Evolutionary conservation across 441 rosid species (phyloP).

Genomic region (Aleurites moluccanus): DNA sequence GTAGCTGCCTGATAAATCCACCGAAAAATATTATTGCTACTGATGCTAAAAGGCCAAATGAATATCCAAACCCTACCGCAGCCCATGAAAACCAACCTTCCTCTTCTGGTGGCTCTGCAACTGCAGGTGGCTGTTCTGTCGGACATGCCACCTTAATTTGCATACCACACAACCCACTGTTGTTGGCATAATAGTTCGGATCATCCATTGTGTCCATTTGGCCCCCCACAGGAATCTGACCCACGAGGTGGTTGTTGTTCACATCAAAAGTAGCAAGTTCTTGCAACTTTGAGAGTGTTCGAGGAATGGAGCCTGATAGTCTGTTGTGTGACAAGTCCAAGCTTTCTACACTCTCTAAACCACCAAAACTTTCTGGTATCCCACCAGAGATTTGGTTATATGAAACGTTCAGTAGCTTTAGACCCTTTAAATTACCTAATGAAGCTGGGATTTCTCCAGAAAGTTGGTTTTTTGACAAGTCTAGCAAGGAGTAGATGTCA

Average conservation of each 20-base stretch:
- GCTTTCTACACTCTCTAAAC: slow-evolving; percentile 25
- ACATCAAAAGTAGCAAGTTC: slow-evolving; percentile 31
- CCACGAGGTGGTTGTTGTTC: slow-evolving; percentile 32
- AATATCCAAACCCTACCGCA: slow-evolving; percentile 27
- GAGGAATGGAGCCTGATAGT: slow-evolving; percentile 31
- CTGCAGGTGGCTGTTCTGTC: slow-evolving; percentile 16
- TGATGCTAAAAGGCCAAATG: slow-evolving; percentile 20
- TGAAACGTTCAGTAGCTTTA: slow-evolving; percentile 31
- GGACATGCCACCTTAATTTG: slow-evolving; percentile 34
- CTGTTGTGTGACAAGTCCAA: slow-evolving; percentile 42
- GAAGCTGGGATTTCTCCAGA: slow-evolving; percentile 32
- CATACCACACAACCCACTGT: slow-evolving; percentile 35
- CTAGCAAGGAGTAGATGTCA: slow-evolving; percentile 33
- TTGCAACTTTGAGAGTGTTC: slow-evolving; percentile 27
- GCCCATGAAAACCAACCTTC: slow-evolving; percentile 35
- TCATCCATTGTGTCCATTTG: slow-evolving; percentile 38
- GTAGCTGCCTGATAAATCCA: slow-evolving; percentile 6
- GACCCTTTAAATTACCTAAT: slow-evolving; percentile 29
- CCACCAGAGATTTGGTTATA: slow-evolving; percentile 25
- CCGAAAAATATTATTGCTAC: slow-evolving; percentile 15
- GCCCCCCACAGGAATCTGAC: slow-evolving; percentile 36
- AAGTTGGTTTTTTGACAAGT: slow-evolving; percentile 30
- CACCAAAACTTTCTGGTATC: slow-evolving; percentile 32
- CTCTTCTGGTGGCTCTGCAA: slow-evolving; percentile 13
- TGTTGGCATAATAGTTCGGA: slow-evolving; percentile 30